These are phyloP conservation scores for Micromonas pusilla DNA, from an alignment of 139 green algal genomes.

Conservation along the genomic window DNA sequence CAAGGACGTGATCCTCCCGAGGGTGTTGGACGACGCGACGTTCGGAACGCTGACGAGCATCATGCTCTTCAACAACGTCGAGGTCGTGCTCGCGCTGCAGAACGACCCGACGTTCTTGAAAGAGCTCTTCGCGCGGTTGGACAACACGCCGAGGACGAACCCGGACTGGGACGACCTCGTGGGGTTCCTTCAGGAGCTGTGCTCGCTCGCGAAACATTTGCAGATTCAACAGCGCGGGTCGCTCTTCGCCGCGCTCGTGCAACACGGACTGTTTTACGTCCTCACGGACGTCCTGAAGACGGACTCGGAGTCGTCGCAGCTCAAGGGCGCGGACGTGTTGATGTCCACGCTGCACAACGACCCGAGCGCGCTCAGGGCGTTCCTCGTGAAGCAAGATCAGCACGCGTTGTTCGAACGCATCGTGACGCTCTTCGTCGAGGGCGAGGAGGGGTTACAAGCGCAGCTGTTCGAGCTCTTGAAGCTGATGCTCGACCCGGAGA, in stretches of 20 bases:
- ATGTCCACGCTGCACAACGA: conserved; percentile 61
- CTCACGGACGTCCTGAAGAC: conserved; percentile 47
- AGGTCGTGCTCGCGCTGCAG: conserved; percentile 52
- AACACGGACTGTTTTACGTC: conserved; percentile 82
- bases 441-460: conserved; percentile 68
- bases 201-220: conserved; percentile 72
- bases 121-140: conserved; percentile 72
- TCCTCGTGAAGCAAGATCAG: conserved; percentile 57
- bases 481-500: conserved; percentile 72
- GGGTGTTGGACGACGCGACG: conserved; percentile 85
- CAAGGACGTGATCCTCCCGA: conserved; percentile 84
- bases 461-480: conserved; percentile 68
- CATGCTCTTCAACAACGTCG: conserved; percentile 93
- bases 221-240: conserved; percentile 53
- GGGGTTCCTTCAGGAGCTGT: conserved; percentile 84
- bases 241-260: conserved; percentile 61
- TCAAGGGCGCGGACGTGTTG: conserved; percentile 78
- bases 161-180: conserved; percentile 74
- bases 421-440: conserved; percentile 53
- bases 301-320: conserved; percentile 42
- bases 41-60: conserved; percentile 82
- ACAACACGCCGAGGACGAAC: conserved; percentile 8
- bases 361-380: conserved; percentile 59
- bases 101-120: conserved; percentile 70
- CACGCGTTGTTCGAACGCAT: conserved; percentile 51